These are phyloP conservation scores for Ceratocystis destructans DNA, from an alignment of 2,329 filamentous ascomycete genomes.

Conservation along the genomic window DNA sequence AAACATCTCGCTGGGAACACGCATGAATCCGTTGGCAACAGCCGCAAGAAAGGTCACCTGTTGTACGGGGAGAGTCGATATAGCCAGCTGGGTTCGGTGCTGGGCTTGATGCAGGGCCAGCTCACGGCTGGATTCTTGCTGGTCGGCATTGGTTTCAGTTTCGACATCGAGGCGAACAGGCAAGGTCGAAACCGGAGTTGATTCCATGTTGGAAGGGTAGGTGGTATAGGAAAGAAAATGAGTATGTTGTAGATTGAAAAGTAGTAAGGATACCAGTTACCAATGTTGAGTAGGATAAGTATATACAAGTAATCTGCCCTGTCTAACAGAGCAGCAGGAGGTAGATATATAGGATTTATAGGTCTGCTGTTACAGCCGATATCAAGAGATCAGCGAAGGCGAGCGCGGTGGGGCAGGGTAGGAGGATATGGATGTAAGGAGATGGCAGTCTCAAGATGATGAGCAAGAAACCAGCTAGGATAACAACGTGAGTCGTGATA, in stretches of 20 bases:
- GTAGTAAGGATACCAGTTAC: not conserved
- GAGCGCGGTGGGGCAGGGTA: not conserved
- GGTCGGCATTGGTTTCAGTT: not conserved
- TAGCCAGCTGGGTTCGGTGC: not conserved
- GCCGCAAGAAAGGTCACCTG: not conserved
- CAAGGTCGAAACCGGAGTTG: not conserved
- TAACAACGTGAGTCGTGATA: not conserved
- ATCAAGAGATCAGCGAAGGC: not conserved
- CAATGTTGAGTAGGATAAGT: not conserved
- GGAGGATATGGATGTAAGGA: not conserved
- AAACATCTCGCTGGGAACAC: conserved; percentile 26
- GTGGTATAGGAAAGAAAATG: not conserved
- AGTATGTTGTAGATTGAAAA: not conserved
- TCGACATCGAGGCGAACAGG: not conserved
- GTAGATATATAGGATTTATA: not conserved
- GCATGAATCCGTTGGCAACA: not conserved
- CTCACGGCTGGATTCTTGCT: not conserved
- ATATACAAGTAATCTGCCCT: not conserved
- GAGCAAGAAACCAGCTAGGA: not conserved
- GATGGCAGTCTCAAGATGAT: not conserved
- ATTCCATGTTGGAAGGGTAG: not conserved
- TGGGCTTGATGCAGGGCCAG: no score
- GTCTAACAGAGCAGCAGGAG: not conserved
- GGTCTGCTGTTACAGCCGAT: not conserved
- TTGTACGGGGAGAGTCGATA: not conserved